These are phyloP conservation scores for Aspergillus pseudoglaucus DNA, from an alignment of 2,329 filamentous ascomycete species.

Conservation along the genomic window DNA sequence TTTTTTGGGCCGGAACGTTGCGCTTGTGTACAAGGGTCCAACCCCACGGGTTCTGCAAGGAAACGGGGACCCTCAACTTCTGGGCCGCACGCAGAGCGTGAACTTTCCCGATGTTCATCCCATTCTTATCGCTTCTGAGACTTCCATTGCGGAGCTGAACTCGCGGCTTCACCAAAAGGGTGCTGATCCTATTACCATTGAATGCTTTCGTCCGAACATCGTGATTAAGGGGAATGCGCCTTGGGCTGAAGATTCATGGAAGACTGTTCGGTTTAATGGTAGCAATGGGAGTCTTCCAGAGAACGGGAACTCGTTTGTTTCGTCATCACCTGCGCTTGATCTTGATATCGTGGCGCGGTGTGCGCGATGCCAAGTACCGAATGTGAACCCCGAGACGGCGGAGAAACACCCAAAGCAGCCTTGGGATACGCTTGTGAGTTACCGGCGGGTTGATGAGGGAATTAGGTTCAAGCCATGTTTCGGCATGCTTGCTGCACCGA, in stretches of 20 bases:
- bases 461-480: slow-evolving; percentile 61
- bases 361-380: slow-evolving; percentile 57
- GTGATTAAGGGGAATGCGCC: slow-evolving; percentile 50
- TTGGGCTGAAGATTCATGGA: slow-evolving; percentile 61
- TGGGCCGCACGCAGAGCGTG: slow-evolving; percentile 50
- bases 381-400: slow-evolving; percentile 58
- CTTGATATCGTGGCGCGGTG: slow-evolving; percentile 56
- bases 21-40: slow-evolving; percentile 57
- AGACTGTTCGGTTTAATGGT: slow-evolving; percentile 41
- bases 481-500: slow-evolving; percentile 59
- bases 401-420: slow-evolving; percentile 54
- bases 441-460: slow-evolving; percentile 54
- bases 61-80: slow-evolving; percentile 48
- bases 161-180: slow-evolving; percentile 39
- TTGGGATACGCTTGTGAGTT: slow-evolving; percentile 57
- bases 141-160: slow-evolving; percentile 55
- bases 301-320: not conserved
- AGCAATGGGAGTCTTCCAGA: not conserved
- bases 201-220: slow-evolving; percentile 60
- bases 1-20: slow-evolving; percentile 52
- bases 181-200: slow-evolving; percentile 49
- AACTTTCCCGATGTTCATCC: slow-evolving; percentile 58
- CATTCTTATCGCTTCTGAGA: slow-evolving; percentile 50
- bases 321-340: slow-evolving; percentile 23
- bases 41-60: slow-evolving; percentile 49